Conservation (phyloP, 805 yeast genomes). For the Starmerella gropengiesseri region DNA sequence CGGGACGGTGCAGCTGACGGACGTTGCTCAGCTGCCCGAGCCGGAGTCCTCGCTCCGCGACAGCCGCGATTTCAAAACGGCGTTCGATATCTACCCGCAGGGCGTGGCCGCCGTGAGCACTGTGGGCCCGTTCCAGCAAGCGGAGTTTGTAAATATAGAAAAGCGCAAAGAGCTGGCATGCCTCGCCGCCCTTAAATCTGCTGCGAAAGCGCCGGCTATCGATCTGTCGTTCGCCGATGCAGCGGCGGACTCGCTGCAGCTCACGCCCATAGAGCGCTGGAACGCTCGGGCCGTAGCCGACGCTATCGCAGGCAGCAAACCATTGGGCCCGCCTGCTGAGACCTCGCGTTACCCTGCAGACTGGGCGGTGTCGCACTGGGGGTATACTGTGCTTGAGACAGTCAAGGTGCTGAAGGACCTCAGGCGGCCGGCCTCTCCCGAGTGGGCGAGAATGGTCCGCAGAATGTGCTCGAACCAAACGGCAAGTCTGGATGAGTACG, state of each 20-base stretch:
- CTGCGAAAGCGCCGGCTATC: not conserved
- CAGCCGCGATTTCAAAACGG: conserved; percentile 47
- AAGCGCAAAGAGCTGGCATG: conserved; percentile 14
- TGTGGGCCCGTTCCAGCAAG: conserved; percentile 14
- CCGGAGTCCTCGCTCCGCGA: conserved; percentile 31
- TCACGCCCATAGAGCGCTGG: conserved; percentile 35
- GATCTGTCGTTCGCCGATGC: not conserved
- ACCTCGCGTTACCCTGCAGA: conserved; percentile 1
- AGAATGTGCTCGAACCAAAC: not conserved
- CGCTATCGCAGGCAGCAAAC: conserved; percentile 5
- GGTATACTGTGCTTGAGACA: conserved; percentile 26
- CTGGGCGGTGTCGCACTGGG: conserved; percentile 26
- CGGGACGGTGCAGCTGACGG: conserved; percentile 14
- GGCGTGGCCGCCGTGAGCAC: not conserved
- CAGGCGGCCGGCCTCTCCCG: not conserved
- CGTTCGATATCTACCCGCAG: conserved; percentile 8
- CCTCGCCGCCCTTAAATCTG: not conserved
- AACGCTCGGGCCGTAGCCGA: conserved; percentile 22
- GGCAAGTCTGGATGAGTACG: not conserved
- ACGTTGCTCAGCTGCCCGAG: conserved; percentile 10
- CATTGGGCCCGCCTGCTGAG: conserved; percentile 1
- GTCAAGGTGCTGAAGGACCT: conserved; percentile 12
- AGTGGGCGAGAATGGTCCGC: not conserved
- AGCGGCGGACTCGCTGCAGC: conserved; percentile 13
- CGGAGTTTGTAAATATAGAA: conserved; percentile 12